A percentile compares a stretch with the other conserved stretches of the same genome.
Evolutionary conservation across 805 yeast species (phyloP).

Genomic region (Barnettozyma salicaria): DNA sequence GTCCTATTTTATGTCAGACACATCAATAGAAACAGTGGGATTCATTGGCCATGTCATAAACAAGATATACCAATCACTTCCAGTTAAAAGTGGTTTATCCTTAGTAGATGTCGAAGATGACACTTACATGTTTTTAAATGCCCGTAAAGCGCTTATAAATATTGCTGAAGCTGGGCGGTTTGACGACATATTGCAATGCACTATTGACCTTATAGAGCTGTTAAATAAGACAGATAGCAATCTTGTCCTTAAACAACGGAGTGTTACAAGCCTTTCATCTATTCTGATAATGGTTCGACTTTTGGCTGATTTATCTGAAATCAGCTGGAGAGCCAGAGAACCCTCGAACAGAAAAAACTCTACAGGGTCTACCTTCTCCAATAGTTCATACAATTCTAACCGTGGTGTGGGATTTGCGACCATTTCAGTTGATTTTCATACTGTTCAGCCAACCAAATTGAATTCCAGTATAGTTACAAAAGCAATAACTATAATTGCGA

Average conservation of each 20-base stretch:
- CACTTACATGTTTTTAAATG: slow-evolving; percentile 27
- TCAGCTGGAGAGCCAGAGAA: slow-evolving; percentile 33
- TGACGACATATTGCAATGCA: slow-evolving; percentile 27
- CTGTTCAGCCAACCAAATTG: slow-evolving; percentile 29
- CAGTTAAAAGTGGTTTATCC: slow-evolving; percentile 31
- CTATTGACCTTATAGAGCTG: slow-evolving; percentile 24
- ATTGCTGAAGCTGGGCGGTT: slow-evolving; percentile 26
- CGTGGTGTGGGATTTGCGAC: slow-evolving; percentile 29
- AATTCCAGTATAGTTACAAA: slow-evolving; percentile 24
- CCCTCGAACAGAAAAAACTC: slow-evolving; percentile 21
- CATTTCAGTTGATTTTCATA: slow-evolving; percentile 30
- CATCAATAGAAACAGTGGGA: slow-evolving; percentile 16
- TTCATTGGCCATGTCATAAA: slow-evolving; percentile 32
- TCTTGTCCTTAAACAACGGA: slow-evolving; percentile 25
- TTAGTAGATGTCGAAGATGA: slow-evolving; percentile 34
- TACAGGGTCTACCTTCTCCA: slow-evolving; percentile 20
- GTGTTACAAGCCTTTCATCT: slow-evolving; percentile 28
- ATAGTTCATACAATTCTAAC: slow-evolving; percentile 19
- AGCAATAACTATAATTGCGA: slow-evolving; percentile 27
- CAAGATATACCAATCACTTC: slow-evolving; percentile 31
- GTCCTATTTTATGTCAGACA: no score
- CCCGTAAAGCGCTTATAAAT: slow-evolving; percentile 30
- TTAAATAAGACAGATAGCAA: slow-evolving; percentile 26
- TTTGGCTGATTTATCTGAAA: slow-evolving; percentile 35
- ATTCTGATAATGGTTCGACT: slow-evolving; percentile 33